A percentile compares a stretch with the other conserved stretches of the same genome.
Evolutionary conservation across 352 stramenopile genomes (phyloP).

Genomic region (Lagenidium sp.): DNA sequence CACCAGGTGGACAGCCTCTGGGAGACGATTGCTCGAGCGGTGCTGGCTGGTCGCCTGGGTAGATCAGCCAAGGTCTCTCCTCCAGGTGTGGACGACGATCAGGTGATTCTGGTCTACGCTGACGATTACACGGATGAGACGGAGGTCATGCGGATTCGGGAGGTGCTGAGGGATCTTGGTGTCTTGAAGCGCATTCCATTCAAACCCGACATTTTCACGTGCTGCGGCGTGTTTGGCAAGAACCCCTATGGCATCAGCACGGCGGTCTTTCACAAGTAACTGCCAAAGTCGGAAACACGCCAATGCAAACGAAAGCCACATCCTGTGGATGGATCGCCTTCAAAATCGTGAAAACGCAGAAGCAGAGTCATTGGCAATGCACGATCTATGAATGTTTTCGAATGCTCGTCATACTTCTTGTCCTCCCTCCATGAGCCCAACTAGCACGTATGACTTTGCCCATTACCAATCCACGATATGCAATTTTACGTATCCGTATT

Average conservation of each 20-base stretch:
- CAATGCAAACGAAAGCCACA: too few species aligned
- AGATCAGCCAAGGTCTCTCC: constrained; percentile 6
- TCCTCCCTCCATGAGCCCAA: too few species aligned
- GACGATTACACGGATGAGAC: constrained; percentile 1
- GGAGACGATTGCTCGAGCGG: not conserved
- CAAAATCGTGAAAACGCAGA: too few species aligned
- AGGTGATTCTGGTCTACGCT: constrained; percentile 7
- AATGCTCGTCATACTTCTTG: too few species aligned
- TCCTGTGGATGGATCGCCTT: too few species aligned
- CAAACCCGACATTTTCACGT: constrained; percentile 5
- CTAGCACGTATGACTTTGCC: too few species aligned
- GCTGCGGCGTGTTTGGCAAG: constrained; percentile 6
- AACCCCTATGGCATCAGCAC: constrained; percentile 3
- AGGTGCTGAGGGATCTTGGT: constrained; percentile 1
- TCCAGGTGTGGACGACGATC: not conserved
- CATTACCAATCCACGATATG: too few species aligned
- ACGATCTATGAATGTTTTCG: too few species aligned
- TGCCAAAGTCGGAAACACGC: too few species aligned
- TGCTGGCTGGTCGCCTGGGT: not conserved
- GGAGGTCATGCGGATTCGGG: constrained; percentile 1
- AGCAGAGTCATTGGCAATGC: too few species aligned
- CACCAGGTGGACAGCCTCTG: constrained; percentile 1
- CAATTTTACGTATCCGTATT: too few species aligned
- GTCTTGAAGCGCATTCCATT: not conserved
- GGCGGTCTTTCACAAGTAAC: too few species aligned